Evolutionary conservation across 176 grass and related monocot species (phyloP).

Genomic region (Oryza australiensis): DNA sequence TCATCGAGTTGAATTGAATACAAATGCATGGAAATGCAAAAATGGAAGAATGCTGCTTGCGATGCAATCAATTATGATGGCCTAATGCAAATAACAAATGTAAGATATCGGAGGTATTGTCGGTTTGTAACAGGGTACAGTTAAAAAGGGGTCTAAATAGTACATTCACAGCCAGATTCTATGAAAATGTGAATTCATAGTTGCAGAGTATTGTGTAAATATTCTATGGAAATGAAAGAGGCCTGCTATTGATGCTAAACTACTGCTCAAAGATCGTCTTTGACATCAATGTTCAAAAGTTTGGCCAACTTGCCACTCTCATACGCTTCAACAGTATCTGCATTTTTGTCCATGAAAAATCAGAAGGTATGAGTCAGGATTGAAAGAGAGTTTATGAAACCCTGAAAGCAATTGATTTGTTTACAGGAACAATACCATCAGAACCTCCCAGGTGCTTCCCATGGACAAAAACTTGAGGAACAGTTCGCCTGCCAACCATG

Average conservation of each 20-base stretch:
- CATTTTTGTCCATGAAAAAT: slow-evolving; percentile 5
- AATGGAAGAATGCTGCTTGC: background rate
- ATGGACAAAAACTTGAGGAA: slow-evolving; percentile 68
- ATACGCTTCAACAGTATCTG: slow-evolving; percentile 68
- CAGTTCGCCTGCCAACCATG: slow-evolving; percentile 57
- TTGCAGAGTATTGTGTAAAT: background rate
- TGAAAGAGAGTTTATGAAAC: background rate
- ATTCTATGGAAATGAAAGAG: background rate
- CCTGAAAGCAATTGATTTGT: background rate
- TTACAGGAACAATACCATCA: slow-evolving; percentile 48
- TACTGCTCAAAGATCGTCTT: slow-evolving; percentile 52
- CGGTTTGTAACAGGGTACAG: background rate
- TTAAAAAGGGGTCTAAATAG: background rate
- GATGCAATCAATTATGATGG: background rate
- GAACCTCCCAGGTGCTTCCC: slow-evolving; percentile 75
- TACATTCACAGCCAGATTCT: background rate
- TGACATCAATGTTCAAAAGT: slow-evolving; percentile 51
- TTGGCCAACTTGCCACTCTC: slow-evolving; percentile 59
- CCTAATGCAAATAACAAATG: no score
- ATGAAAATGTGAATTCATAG: background rate
- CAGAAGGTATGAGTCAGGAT: background rate
- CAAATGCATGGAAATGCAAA: background rate
- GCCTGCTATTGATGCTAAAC: background rate
- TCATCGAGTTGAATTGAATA: no score
- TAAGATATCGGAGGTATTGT: background rate